These are phyloP conservation scores for Oryza coarctata DNA, from an alignment of 176 grass and related monocot genomes.

Conservation along the genomic window DNA sequence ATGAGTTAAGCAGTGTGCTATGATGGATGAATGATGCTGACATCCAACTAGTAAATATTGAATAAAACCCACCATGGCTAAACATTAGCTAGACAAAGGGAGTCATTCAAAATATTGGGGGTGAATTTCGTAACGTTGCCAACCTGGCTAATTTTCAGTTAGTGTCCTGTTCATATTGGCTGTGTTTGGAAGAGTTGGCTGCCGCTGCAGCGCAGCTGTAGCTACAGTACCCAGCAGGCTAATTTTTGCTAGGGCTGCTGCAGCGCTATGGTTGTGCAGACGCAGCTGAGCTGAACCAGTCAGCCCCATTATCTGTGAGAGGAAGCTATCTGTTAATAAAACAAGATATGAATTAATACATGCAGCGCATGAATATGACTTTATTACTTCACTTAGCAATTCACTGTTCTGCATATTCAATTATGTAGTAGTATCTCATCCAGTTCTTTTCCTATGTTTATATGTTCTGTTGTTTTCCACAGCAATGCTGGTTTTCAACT, in stretches of 20 bases:
- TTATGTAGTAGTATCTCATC: neutral
- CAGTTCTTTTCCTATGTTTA: conserved; percentile 7
- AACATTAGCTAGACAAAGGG: conserved; percentile 14
- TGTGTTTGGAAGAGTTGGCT: no score
- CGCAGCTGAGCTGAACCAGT: no score
- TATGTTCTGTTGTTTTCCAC: conserved; percentile 38
- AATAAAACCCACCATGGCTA: neutral
- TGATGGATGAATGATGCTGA: conserved; percentile 8
- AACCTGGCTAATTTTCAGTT: neutral
- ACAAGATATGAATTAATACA: neutral
- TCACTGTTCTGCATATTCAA: conserved; percentile 1
- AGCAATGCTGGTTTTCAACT: conserved; percentile 96
- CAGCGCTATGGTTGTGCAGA: no score
- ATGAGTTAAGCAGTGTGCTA: neutral
- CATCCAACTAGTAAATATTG: conserved; percentile 27
- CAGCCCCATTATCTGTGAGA: neutral
- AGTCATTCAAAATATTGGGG: neutral
- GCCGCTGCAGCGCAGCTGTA: no score
- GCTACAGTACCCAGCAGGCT: no score
- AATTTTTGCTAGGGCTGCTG: no score
- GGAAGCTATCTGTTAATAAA: neutral
- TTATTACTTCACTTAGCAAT: conserved; percentile 12
- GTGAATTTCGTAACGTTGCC: neutral
- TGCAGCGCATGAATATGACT: conserved; percentile 12
- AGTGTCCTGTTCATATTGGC: neutral